Conservation (phyloP, 345 rosid species). For the Brassica carinata region DNA sequence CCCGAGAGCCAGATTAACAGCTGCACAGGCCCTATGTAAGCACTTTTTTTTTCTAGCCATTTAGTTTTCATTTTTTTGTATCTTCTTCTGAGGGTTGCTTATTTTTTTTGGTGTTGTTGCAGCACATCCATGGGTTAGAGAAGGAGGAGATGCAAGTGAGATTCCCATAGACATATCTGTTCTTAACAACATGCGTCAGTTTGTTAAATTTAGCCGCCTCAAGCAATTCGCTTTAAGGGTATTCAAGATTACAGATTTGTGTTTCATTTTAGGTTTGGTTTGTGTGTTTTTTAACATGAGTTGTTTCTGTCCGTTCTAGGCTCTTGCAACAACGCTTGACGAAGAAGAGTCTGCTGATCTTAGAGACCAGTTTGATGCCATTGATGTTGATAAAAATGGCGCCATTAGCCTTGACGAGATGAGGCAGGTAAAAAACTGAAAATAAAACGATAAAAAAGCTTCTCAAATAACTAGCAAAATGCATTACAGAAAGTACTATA, state of each 20-base stretch:
- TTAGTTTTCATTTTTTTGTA: neutral
- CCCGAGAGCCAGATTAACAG: constrained; percentile 87
- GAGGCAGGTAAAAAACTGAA: constrained; percentile 62
- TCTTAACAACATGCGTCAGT: constrained; percentile 83
- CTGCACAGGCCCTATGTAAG: constrained; percentile 91
- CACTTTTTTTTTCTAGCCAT: neutral
- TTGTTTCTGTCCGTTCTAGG: constrained; percentile 44
- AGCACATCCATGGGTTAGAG: constrained; percentile 99
- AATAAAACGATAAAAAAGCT: neutral
- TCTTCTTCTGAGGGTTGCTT: neutral
- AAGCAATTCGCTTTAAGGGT: constrained; percentile 96
- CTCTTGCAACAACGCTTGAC: constrained; percentile 82
- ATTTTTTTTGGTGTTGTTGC: constrained; percentile 22
- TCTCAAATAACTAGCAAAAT: neutral
- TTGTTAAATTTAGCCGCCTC: constrained; percentile 92
- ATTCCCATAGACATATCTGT: constrained; percentile 98
- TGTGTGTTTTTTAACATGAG: neutral
- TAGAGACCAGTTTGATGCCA: constrained; percentile 94
- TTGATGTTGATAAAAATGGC: constrained; percentile 94
- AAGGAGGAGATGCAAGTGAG: constrained; percentile 96
- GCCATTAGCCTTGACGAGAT: constrained; percentile 94
- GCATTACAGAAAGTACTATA: neutral
- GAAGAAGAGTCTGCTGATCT: constrained; percentile 80
- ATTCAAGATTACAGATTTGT: constrained; percentile 13
- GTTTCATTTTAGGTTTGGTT: constrained; percentile 17